phyloP scores from a whole-genome alignment of 306 rosid species.

The Quercus gilva region DNA sequence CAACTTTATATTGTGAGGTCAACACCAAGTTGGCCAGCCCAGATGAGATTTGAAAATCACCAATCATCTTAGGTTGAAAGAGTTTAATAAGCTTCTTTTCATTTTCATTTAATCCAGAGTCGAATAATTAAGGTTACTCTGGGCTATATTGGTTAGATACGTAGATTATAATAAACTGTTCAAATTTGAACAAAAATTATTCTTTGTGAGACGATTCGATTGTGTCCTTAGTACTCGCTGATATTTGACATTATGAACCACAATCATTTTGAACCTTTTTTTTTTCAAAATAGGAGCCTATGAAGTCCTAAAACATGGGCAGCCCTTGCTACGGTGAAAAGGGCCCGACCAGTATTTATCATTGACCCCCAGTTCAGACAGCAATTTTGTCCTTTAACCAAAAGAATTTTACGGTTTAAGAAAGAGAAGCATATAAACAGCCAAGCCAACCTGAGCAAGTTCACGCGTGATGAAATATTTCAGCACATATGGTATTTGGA shows the following conservation, averaged over 20 bases:
- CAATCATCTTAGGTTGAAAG: not conserved
- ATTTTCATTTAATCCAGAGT: not conserved
- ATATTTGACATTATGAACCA: not conserved
- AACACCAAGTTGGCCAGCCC: not conserved
- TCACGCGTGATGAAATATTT: no score
- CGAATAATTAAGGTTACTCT: not conserved
- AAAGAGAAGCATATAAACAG: not conserved
- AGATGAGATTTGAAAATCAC: not conserved
- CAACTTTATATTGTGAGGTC: constrained; percentile 1
- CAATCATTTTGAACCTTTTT: not conserved
- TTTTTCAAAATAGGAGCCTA: not conserved
- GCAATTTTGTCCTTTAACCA: not conserved
- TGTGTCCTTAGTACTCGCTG: no score
- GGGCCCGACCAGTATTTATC: not conserved
- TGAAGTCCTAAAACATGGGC: not conserved
- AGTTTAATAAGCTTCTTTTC: not conserved
- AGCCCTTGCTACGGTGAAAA: not conserved
- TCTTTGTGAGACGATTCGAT: not conserved
- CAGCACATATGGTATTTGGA: no score
- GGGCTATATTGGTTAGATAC: not conserved
- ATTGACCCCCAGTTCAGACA: constrained; percentile 18
- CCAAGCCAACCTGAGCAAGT: no score
- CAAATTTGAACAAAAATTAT: not conserved
- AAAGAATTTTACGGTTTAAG: not conserved
- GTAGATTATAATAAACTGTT: not conserved